phyloP scores from a whole-genome alignment of 192 early-diverging fungal species.

The Backusella parvicylindrica region DNA sequence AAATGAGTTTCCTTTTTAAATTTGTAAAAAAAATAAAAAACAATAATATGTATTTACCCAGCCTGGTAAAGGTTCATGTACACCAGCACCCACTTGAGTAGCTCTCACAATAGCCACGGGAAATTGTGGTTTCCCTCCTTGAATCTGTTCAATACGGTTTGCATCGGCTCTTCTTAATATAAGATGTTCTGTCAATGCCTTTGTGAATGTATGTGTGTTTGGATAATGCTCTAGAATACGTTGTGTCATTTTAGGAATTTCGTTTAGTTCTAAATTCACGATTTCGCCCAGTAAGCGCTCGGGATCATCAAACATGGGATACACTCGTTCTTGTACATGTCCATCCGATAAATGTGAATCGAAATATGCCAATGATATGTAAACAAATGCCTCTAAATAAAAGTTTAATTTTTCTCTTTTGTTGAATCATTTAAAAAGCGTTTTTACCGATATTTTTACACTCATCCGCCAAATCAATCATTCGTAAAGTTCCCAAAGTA shows the following conservation, averaged over 20 bases:
- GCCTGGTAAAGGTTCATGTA: conserved; percentile 31
- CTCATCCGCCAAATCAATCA: conserved; percentile 39
- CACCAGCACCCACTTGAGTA: conserved; percentile 28
- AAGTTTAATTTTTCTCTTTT: neutral
- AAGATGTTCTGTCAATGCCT: conserved; percentile 46
- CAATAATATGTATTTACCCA: conserved; percentile 24
- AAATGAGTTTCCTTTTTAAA: too few relatives aligned
- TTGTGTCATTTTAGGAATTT: conserved; percentile 40
- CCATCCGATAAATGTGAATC: conserved; percentile 32
- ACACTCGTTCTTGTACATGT: conserved; percentile 36
- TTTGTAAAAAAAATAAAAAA: neutral
- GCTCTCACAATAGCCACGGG: conserved; percentile 35
- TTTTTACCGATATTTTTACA: conserved; percentile 29
- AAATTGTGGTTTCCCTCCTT: conserved; percentile 36
- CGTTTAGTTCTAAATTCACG: conserved; percentile 31
- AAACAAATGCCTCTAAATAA: conserved; percentile 31
- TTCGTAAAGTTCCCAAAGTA: conserved; percentile 35
- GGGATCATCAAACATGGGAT: conserved; percentile 37
- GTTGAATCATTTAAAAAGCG: neutral
- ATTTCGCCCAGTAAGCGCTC: conserved; percentile 33
- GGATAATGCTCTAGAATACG: conserved; percentile 38
- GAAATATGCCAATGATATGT: conserved; percentile 34
- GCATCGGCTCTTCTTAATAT: conserved; percentile 38
- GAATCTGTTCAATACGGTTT: conserved; percentile 33
- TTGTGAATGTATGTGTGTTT: conserved; percentile 51